These are phyloP conservation scores for Elaphomyces granulatus DNA, from an alignment of 495 filamentous ascomycete species.

Conservation along the genomic window DNA sequence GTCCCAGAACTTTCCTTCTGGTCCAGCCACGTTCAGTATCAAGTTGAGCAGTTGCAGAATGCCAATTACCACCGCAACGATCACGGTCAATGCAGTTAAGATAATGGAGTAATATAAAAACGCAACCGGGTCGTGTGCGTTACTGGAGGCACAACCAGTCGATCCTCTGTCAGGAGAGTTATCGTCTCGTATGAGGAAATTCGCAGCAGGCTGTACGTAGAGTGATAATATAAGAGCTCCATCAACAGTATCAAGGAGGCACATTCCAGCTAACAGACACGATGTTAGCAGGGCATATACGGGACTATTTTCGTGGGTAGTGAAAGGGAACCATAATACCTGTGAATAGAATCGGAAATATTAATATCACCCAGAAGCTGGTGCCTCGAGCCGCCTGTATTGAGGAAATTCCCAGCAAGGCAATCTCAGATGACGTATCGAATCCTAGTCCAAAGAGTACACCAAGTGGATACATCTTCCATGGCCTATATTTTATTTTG, in stretches of 20 bases:
- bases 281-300: neutral
- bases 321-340: slow-evolving; percentile 27
- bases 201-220: slow-evolving; percentile 51
- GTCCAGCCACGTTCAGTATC: slow-evolving; percentile 56
- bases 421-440: slow-evolving; percentile 91
- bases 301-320: no score
- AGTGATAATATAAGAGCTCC: slow-evolving; percentile 91
- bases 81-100: slow-evolving; percentile 70
- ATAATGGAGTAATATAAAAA: slow-evolving; percentile 92
- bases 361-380: slow-evolving; percentile 84
- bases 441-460: slow-evolving; percentile 89
- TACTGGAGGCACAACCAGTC: slow-evolving; percentile 8
- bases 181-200: slow-evolving; percentile 23
- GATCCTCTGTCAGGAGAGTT: neutral
- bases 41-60: slow-evolving; percentile 71
- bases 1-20: slow-evolving; percentile 71
- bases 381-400: slow-evolving; percentile 76
- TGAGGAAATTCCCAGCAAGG: slow-evolving; percentile 75
- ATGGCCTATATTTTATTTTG: slow-evolving; percentile 45
- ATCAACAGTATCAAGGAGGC: slow-evolving; percentile 76
- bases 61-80: slow-evolving; percentile 76
- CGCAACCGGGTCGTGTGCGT: slow-evolving; percentile 58
- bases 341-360: slow-evolving; percentile 85
- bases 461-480: slow-evolving; percentile 95
- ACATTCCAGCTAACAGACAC: slow-evolving; percentile 95